A percentile compares a stretch with the other conserved stretches of the same genome.
These are phyloP conservation scores for Akanthomyces muscarius DNA, from an alignment of 2,329 filamentous ascomycete species.

Conservation along the genomic window DNA sequence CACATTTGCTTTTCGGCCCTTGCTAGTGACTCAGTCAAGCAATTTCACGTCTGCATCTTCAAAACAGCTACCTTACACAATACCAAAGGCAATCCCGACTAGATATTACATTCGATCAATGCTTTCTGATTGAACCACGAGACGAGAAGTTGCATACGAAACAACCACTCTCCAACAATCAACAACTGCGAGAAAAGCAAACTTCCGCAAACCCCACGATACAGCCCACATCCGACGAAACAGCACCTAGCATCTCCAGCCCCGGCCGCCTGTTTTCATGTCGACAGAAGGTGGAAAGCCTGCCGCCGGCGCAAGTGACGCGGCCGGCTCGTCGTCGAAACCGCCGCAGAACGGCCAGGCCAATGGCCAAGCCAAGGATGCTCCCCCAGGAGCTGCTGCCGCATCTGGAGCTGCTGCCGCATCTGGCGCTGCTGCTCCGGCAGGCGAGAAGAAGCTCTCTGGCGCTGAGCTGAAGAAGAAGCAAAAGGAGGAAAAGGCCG, in stretches of 20 bases:
- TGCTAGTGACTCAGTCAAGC: slow-evolving; percentile 11
- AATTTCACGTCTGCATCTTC: slow-evolving; percentile 1
- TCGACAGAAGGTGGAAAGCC: slow-evolving; percentile 31
- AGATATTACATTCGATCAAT: not conserved
- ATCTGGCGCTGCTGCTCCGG: slow-evolving; percentile 17
- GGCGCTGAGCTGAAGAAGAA: slow-evolving; percentile 82
- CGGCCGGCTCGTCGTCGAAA: slow-evolving; percentile 21
- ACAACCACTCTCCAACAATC: not conserved
- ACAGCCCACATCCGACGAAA: slow-evolving; percentile 18
- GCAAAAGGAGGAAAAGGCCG: slow-evolving; percentile 87
- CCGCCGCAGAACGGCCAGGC: slow-evolving; percentile 25
- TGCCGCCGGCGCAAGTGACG: slow-evolving; percentile 26
- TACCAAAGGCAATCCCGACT: not conserved
- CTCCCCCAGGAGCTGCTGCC: not conserved
- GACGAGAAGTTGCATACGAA: too few species aligned
- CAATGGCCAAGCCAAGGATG: slow-evolving; percentile 24
- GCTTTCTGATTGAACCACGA: not conserved
- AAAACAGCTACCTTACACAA: slow-evolving; percentile 2
- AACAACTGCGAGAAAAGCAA: not conserved
- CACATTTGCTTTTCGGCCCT: slow-evolving; percentile 4
- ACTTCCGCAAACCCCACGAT: slow-evolving; percentile 1
- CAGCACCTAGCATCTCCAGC: slow-evolving; percentile 12
- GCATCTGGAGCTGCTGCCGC: slow-evolving; percentile 8
- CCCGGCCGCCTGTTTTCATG: slow-evolving; percentile 23
- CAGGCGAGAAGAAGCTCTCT: slow-evolving; percentile 55